Evolutionary conservation across 257 asterid species (phyloP).

Genomic region (Oldenlandia corymbosa): DNA sequence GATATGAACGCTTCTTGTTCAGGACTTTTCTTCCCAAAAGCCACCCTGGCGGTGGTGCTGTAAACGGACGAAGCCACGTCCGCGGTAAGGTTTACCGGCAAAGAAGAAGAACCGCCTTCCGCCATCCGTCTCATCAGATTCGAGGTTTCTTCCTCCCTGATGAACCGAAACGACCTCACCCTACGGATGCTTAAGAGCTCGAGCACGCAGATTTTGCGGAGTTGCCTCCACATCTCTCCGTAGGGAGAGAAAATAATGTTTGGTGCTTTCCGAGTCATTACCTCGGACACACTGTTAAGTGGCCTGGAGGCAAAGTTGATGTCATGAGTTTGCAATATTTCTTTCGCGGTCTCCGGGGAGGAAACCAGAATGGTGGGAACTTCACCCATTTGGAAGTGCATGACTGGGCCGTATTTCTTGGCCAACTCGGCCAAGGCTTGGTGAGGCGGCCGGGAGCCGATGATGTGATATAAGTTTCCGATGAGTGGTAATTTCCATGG

Average conservation of each 20-base stretch:
- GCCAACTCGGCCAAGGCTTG: conserved; percentile 7
- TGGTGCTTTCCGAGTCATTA: background rate
- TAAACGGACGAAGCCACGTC: conserved; percentile 9
- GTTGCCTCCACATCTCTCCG: conserved; percentile 7
- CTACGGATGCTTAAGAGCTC: background rate
- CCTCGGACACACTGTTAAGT: no score
- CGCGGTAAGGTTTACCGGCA: conserved; percentile 25
- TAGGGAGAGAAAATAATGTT: conserved; percentile 1
- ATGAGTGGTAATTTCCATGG: conserved; percentile 3
- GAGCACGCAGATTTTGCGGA: background rate
- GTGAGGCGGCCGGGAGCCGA: conserved; percentile 8
- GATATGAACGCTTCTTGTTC: conserved; percentile 19
- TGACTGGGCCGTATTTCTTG: conserved; percentile 12
- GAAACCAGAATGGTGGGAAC: conserved; percentile 17
- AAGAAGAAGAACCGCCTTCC: conserved; percentile 8
- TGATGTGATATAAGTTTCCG: conserved; percentile 18
- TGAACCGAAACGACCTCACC: conserved; percentile 7
- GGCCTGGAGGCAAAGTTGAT: conserved; percentile 16
- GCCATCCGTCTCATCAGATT: conserved; percentile 16
- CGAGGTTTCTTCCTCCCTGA: conserved; percentile 19
- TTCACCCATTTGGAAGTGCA: conserved; percentile 21
- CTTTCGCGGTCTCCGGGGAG: conserved; percentile 18
- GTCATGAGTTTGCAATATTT: conserved; percentile 18
- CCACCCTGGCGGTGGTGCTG: conserved; percentile 18
- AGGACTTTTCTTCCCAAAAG: conserved; percentile 21